phyloP scores from a whole-genome alignment of 192 early-diverging fungal species.

The Dissophora ornata region DNA sequence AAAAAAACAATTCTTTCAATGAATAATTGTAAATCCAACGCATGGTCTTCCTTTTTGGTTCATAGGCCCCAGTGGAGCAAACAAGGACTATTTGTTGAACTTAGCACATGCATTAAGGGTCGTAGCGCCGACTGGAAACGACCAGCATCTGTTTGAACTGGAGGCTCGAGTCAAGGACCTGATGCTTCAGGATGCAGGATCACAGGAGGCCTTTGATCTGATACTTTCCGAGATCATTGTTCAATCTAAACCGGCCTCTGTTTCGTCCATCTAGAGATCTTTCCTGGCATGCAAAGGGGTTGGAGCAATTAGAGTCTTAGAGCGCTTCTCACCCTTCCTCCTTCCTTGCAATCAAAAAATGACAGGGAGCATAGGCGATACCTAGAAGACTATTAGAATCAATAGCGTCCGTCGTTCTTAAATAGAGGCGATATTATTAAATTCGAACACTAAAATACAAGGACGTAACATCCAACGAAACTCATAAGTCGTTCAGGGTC shows the following conservation, averaged over 20 bases:
- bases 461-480: no score
- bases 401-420: no score
- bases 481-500: constrained; percentile 20
- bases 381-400: no score
- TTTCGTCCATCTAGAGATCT: constrained; percentile 12
- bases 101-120: constrained; percentile 69
- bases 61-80: constrained; percentile 75
- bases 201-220: constrained; percentile 36
- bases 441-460: no score
- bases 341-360: no score
- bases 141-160: constrained; percentile 70
- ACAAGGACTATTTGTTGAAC: constrained; percentile 76
- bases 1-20: no score
- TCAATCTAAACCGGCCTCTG: constrained; percentile 29
- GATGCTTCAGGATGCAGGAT: constrained; percentile 43
- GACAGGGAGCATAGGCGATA: no score
- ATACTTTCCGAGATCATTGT: constrained; percentile 43
- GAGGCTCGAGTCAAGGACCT: constrained; percentile 61
- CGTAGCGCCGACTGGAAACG: constrained; percentile 60
- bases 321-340: no score
- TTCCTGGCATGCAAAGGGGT: no score
- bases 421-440: no score
- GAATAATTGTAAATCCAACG: no score
- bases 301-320: no score
- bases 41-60: not conserved